Percentiles rank a stretch among this genome's conserved stretches.
These are phyloP conservation scores for Fusarium staphyleae DNA, from an alignment of 2,329 filamentous ascomycete genomes.

Conservation along the genomic window DNA sequence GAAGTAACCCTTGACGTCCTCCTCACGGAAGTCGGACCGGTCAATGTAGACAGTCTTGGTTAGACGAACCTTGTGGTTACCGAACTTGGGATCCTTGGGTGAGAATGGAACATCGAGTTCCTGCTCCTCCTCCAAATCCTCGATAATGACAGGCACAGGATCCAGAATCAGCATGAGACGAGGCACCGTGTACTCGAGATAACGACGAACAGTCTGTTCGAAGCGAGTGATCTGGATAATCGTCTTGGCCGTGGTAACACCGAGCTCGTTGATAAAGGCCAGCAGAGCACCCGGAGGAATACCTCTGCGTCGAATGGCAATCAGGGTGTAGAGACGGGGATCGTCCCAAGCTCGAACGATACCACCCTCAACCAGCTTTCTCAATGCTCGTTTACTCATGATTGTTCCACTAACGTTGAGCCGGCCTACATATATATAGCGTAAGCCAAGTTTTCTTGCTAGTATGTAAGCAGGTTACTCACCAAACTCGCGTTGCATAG, in stretches of 20 bases:
- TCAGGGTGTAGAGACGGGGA: conserved; percentile 86
- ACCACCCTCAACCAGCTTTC: conserved; percentile 78
- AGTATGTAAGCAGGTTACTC: background rate
- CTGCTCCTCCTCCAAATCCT: conserved; percentile 67
- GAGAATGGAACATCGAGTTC: conserved; percentile 80
- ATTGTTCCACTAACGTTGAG: conserved; percentile 82
- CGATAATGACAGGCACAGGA: conserved; percentile 81
- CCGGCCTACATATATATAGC: conserved; percentile 38
- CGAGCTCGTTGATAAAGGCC: conserved; percentile 89
- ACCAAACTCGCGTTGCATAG: conserved; percentile 89
- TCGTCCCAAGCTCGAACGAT: conserved; percentile 90
- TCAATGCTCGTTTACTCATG: conserved; percentile 84
- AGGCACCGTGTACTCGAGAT: conserved; percentile 87
- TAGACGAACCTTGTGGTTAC: conserved; percentile 66
- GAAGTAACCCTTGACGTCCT: conserved; percentile 79
- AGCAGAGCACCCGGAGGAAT: conserved; percentile 88
- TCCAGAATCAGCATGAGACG: conserved; percentile 90
- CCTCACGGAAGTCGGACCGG: conserved; percentile 78
- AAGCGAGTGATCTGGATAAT: conserved; percentile 84
- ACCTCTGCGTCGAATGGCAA: conserved; percentile 82
- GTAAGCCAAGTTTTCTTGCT: background rate
- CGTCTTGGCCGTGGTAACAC: conserved; percentile 82
- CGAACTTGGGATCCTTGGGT: conserved; percentile 76
- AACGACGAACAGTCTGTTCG: conserved; percentile 82
- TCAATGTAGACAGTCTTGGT: conserved; percentile 88